A percentile compares a stretch with the other conserved stretches of the same genome.
Evolutionary conservation across 2,329 filamentous ascomycete genomes (phyloP).

Genomic region (Cercospora sojina): DNA sequence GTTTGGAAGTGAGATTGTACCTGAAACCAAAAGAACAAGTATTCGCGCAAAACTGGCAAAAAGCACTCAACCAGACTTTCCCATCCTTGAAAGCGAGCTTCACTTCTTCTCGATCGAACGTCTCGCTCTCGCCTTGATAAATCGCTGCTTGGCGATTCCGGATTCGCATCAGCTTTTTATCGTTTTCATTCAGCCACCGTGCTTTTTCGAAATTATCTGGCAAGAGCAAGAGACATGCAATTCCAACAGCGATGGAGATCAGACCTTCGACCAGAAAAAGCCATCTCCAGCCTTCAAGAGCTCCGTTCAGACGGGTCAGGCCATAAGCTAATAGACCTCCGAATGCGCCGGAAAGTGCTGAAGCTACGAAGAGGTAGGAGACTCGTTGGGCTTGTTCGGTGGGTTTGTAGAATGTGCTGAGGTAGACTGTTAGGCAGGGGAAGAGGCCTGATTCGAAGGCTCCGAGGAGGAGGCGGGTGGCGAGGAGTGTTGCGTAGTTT

Average conservation of each 20-base stretch:
- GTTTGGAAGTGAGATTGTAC: neutral
- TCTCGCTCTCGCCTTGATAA: constrained; percentile 51
- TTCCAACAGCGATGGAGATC: constrained; percentile 32
- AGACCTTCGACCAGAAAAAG: constrained; percentile 37
- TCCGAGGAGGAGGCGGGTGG: constrained; percentile 36
- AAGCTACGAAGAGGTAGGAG: constrained; percentile 43
- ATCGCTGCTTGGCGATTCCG: constrained; percentile 45
- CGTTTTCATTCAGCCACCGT: constrained; percentile 47
- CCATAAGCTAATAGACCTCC: constrained; percentile 43
- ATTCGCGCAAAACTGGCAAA: constrained; percentile 54
- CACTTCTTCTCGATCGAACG: constrained; percentile 55
- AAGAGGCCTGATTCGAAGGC: constrained; percentile 32
- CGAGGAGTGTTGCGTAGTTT: constrained; percentile 45
- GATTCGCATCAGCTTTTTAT: constrained; percentile 51
- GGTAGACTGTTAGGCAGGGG: constrained; percentile 36
- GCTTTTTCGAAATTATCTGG: constrained; percentile 46
- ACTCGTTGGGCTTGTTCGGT: constrained; percentile 46
- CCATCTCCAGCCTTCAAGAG: constrained; percentile 52
- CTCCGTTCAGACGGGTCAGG: constrained; percentile 71
- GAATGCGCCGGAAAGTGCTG: constrained; percentile 45
- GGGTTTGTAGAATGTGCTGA: constrained; percentile 45
- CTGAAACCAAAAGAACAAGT: constrained; percentile 49
- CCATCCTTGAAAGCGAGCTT: constrained; percentile 50
- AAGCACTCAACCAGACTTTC: constrained; percentile 52
- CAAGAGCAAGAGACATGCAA: constrained; percentile 35